Evolutionary conservation across 1,139 yeast genomes (phyloP).

Genomic region (Saccharomyces hybrid): DNA sequence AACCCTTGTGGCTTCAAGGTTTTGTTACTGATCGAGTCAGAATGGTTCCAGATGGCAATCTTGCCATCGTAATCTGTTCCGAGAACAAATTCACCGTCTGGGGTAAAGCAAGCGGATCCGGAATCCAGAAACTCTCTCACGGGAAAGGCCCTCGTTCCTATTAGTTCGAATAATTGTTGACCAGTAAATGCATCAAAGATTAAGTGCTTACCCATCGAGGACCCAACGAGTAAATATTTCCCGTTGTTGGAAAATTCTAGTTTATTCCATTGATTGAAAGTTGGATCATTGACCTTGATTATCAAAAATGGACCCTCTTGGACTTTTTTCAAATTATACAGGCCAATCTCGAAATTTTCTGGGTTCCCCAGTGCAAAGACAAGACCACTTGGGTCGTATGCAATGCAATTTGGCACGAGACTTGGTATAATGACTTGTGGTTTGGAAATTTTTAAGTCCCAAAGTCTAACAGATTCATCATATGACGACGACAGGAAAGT

Average conservation of each 20-base stretch:
- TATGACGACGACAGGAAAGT: slow-evolving; percentile 58
- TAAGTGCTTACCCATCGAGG: slow-evolving; percentile 45
- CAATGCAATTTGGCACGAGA: slow-evolving; percentile 49
- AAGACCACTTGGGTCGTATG: slow-evolving; percentile 77
- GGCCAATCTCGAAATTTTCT: slow-evolving; percentile 39
- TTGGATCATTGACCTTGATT: slow-evolving; percentile 34
- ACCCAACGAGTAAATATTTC: slow-evolving; percentile 57
- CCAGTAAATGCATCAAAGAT: slow-evolving; percentile 71
- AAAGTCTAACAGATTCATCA: slow-evolving; percentile 74
- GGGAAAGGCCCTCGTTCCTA: slow-evolving; percentile 39
- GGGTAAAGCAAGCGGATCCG: slow-evolving; percentile 61
- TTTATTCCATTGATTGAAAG: slow-evolving; percentile 47
- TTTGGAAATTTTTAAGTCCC: slow-evolving; percentile 69
- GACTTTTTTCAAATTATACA: slow-evolving; percentile 54
- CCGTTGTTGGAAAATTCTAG: slow-evolving; percentile 83
- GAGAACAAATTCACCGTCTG: slow-evolving; percentile 70
- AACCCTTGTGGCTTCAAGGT: slow-evolving; percentile 27
- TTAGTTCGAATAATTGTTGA: slow-evolving; percentile 43
- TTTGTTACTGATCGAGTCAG: slow-evolving; percentile 29
- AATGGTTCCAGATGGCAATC: slow-evolving; percentile 57
- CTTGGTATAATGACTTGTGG: slow-evolving; percentile 57
- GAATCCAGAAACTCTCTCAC: slow-evolving; percentile 43
- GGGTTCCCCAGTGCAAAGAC: slow-evolving; percentile 67
- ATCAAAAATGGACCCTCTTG: slow-evolving; percentile 49
- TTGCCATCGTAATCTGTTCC: slow-evolving; percentile 52